Conservation (phyloP, 306 rosid genomes). For the Trichosanthes cucumerina region DNA sequence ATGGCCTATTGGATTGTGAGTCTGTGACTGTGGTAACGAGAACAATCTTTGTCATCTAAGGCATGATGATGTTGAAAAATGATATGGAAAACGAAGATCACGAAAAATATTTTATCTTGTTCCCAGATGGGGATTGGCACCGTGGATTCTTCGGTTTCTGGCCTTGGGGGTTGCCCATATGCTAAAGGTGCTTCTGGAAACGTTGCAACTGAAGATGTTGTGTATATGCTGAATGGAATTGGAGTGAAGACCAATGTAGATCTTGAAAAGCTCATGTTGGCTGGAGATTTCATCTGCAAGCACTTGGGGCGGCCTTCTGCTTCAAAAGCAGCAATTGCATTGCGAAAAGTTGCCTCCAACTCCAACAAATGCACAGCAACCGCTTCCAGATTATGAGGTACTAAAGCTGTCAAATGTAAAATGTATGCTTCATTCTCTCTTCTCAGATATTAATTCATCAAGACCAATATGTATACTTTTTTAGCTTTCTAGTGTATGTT, state of each 20-base stretch:
- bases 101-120: neutral
- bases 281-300: conserved; percentile 70
- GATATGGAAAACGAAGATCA: neutral
- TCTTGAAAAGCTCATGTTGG: conserved; percentile 59
- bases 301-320: conserved; percentile 69
- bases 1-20: neutral
- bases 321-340: conserved; percentile 66
- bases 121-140: conserved; percentile 56
- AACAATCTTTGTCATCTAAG: neutral
- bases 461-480: neutral
- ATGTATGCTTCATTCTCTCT: neutral
- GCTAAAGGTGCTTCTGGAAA: conserved; percentile 93
- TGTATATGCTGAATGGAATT: conserved; percentile 76
- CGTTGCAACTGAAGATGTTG: conserved; percentile 90
- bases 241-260: conserved; percentile 68
- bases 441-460: neutral
- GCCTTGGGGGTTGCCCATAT: conserved; percentile 94
- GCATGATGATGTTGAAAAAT: neutral
- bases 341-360: conserved; percentile 49
- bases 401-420: neutral
- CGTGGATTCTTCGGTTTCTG: conserved; percentile 86
- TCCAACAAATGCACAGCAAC: conserved; percentile 39
- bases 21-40: neutral
- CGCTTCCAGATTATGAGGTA: conserved; percentile 59
- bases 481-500: neutral